Percentiles rank a stretch among this genome's conserved stretches.
Conservation (phyloP, 192 early-diverging fungal genomes). For the Backusella macrospora region DNA sequence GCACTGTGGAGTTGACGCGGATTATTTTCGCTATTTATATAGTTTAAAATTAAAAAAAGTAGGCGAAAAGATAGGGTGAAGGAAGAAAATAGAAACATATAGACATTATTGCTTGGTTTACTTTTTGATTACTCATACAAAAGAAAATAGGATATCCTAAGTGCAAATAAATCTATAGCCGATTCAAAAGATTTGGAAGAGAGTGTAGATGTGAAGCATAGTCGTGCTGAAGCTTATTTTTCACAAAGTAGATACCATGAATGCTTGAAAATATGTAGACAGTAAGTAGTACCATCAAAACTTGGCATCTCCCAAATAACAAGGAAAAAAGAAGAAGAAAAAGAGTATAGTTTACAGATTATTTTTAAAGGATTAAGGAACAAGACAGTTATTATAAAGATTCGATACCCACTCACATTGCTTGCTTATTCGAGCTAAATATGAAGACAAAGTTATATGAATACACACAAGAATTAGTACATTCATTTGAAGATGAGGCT, state of each 20-base stretch:
- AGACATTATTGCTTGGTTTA: neutral
- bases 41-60: constrained; percentile 67
- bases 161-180: constrained; percentile 22
- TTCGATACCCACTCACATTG: constrained; percentile 65
- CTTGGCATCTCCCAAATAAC: neutral
- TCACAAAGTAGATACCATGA: constrained; percentile 51
- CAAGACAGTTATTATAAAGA: constrained; percentile 60
- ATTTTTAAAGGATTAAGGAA: constrained; percentile 55
- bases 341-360: neutral
- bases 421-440: constrained; percentile 66
- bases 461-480: constrained; percentile 72
- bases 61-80: constrained; percentile 25
- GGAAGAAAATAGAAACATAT: neutral
- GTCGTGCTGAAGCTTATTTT: constrained; percentile 58
- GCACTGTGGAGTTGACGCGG: constrained; percentile 52
- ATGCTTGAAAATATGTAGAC: constrained; percentile 50
- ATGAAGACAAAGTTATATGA: constrained; percentile 70
- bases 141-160: constrained; percentile 2
- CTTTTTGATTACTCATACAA: neutral
- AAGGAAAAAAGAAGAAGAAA: neutral
- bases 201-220: constrained; percentile 46
- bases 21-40: constrained; percentile 62
- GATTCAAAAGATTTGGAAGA: constrained; percentile 40
- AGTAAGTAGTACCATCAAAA: constrained; percentile 30
- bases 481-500: constrained; percentile 57